Base-by-base conservation (phyloP, 2,329 filamentous ascomycete genomes). In the Curvularia verruculosa region DNA sequence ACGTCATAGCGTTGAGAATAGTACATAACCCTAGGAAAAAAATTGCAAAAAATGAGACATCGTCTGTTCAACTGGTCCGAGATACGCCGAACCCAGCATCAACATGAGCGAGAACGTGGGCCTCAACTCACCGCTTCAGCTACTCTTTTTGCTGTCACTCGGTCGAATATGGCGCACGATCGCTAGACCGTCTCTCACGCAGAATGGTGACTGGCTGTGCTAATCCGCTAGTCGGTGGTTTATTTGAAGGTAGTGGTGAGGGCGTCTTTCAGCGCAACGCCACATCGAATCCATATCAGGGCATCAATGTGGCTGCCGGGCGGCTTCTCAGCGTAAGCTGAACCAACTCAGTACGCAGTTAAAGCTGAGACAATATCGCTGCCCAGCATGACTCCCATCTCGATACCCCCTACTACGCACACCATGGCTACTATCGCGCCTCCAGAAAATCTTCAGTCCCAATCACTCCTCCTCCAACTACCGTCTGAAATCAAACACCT, bases 401-500 rank as follows among this genome's bases (percentile, higher is more conserved):
- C 21, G 34, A 12, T 47, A 58, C 46, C 10, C 18, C 41, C 28
- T 47, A 41, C 34, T 19, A n/a, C 41, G n/a, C 1, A 21, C 26
- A 44, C 26, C 50, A 60, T 67, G 45, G 56, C 52, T 46, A 15
- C 48, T 15, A 46, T 64, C 40, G 48, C 66, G 3, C 58, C 49
- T 5, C 61, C 67, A 13, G 31, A 54, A 10, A 66, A 74, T 46
- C 54, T 64, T 39, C 73, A 76, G 49, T 58, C 63, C 3, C 71
- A 75, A 47, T 76, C 72, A 4, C 63, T 63, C 21, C 66, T 77
- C 39, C 49, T 76, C 18, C 63, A 61, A 39, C 64, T 76, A 15
- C 75, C 74, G 9, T 58, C 67, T 24, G 75, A 77, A 43, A 70
- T 76, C 59, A 73, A 75, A 52, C 66, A 73, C 56, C 59, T 70